Evolutionary conservation across 108 stramenopile species (phyloP).

Genomic region (Aurantiochytrium sp.): DNA sequence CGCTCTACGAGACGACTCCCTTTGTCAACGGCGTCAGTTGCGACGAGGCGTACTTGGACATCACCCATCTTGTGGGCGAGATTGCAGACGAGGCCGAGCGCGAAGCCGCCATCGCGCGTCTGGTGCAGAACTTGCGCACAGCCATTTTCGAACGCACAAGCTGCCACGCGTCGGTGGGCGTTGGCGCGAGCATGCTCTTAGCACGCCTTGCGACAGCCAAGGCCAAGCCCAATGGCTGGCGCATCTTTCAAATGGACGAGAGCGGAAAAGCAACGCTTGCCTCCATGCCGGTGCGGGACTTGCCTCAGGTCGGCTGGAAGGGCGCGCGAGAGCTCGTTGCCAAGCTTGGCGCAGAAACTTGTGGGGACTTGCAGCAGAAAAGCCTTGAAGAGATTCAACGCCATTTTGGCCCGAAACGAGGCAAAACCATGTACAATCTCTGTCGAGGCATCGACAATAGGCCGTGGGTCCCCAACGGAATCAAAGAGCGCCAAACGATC

Average conservation of each 20-base stretch:
- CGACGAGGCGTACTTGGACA: slow-evolving; percentile 49
- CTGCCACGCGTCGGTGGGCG: slow-evolving; percentile 42
- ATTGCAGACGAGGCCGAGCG: not conserved
- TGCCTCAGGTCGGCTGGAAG: not conserved
- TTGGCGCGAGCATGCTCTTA: slow-evolving; percentile 39
- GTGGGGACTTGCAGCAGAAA: not conserved
- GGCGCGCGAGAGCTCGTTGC: not conserved
- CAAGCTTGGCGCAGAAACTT: not conserved
- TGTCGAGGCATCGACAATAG: not conserved
- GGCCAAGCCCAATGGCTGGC: slow-evolving; percentile 47
- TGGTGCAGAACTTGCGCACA: slow-evolving; percentile 20
- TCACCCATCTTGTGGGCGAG: slow-evolving; percentile 24
- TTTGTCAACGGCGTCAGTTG: slow-evolving; percentile 48
- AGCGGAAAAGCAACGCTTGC: not conserved
- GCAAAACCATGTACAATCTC: not conserved
- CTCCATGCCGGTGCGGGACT: not conserved
- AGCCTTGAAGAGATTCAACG: not conserved
- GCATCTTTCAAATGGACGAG: slow-evolving; percentile 16
- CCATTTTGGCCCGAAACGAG: not conserved
- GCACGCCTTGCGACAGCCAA: slow-evolving; percentile 42
- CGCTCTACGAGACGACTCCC: slow-evolving; percentile 30
- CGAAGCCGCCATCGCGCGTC: not conserved
- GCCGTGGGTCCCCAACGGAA: not conserved
- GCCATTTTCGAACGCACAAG: slow-evolving; percentile 29
- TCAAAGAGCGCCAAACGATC: not conserved